Conservation (phyloP, 2,329 filamentous ascomycete genomes). For the Dryadomyces quercivorus region DNA sequence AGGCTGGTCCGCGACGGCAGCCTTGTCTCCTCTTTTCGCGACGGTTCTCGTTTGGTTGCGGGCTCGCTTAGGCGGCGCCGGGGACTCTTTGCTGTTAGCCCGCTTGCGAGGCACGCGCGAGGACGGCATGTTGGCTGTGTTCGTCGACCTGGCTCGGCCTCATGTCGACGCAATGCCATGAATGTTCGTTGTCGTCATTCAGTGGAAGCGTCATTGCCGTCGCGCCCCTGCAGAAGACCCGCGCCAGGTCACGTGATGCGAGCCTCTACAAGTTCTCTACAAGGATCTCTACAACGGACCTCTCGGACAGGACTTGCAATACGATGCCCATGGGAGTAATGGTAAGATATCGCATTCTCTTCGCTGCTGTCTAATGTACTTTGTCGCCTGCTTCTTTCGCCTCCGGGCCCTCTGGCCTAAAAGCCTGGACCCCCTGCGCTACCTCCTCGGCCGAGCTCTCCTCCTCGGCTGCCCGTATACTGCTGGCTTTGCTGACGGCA, state of each 20-base stretch:
- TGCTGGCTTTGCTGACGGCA: constrained; percentile 61
- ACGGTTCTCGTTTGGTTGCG: constrained; percentile 16
- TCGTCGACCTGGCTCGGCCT: background rate
- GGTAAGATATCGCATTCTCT: too few relatives aligned
- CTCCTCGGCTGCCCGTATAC: constrained; percentile 30
- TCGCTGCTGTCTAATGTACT: background rate
- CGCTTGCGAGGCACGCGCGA: constrained; percentile 58
- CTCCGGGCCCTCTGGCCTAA: background rate
- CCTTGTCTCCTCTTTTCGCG: constrained; percentile 6
- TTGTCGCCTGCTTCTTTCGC: background rate
- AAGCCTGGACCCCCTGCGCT: constrained; percentile 16
- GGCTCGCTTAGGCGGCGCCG: constrained; percentile 22
- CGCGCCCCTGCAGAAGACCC: background rate
- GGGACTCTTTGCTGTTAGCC: constrained; percentile 30
- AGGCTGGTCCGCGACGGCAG: background rate
- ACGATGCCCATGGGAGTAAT: too few relatives aligned
- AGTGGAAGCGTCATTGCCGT: background rate
- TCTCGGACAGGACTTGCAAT: too few relatives aligned
- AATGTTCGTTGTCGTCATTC: background rate
- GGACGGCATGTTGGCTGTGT: constrained; percentile 30
- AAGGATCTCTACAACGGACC: too few relatives aligned
- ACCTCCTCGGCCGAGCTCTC: background rate
- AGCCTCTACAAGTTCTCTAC: too few relatives aligned
- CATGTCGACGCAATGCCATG: background rate
- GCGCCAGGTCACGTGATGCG: too few relatives aligned